Base-by-base conservation (phyloP, 2,329 filamentous ascomycete species). In the Trichoderma harzianum region DNA sequence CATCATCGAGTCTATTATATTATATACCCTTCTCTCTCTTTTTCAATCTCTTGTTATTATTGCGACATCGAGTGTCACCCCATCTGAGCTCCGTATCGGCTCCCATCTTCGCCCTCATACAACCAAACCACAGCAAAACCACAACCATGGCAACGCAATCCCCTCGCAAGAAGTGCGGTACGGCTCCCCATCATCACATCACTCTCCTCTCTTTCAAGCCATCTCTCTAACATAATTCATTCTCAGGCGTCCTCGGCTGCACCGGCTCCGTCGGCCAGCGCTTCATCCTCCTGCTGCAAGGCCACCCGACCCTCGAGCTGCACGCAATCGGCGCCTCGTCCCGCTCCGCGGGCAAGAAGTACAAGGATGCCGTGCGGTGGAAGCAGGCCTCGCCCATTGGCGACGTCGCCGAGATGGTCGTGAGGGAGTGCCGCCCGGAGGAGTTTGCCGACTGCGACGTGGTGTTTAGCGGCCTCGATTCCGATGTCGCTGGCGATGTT, bases 101-200 rank as follows among this genome's bases (percentile, higher is more conserved):
- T 51, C 47, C 47, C 26, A 64, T 53, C 43, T 28, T 28, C 21
- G 4, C 32, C 32, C 51, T 57, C 14, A 43, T 30, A 57, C 51
- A 21, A 36, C 39, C 64, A n/a, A n/a, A 14, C 26, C 14, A n/a
- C 62, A n/a, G 24, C 47, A 51, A 43, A 39, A 43, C 3, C 10
- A 12, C n/a, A 4, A n/a, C 47, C 12, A 72, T 72, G 70, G 65
- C 70, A 28, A 34, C 64, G 24, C 51, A 87, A 74, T 85, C 87
- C 62, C 82, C 83, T 58, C 64, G 51, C 72, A 89, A 89, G 84
- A 89, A 88, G 81, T 88, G 86, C 83, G 87, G 86, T 88, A 84
- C 72, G 86, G 79, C 63, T 68, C 5, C 14, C n/a, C 21, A 36
- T 28, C 10, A 16, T 14, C 21, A 34, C 12, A 30, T 14, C n/a